Evolutionary conservation across 2,329 filamentous ascomycete species (phyloP).

Genomic region (Scedosporium dehoogii): DNA sequence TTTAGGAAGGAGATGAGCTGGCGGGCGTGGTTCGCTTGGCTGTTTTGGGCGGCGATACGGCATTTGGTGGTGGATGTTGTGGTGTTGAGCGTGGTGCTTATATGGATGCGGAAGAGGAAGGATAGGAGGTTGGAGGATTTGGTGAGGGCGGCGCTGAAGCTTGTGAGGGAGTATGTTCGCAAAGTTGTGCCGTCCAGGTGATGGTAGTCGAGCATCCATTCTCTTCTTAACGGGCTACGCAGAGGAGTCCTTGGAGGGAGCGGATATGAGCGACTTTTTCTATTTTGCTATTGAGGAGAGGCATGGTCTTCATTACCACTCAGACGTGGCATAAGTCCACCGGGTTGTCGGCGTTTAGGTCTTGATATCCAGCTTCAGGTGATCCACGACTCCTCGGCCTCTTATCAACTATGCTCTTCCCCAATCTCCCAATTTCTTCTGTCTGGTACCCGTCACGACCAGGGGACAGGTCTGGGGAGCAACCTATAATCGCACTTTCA

Average conservation of each 20-base stretch:
- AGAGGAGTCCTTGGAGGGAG: neutral
- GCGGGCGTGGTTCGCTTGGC: slow-evolving; percentile 61
- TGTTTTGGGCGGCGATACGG: slow-evolving; percentile 59
- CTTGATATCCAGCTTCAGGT: neutral
- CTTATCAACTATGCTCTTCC: neutral
- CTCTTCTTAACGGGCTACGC: too few species aligned
- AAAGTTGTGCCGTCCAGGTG: slow-evolving; percentile 49
- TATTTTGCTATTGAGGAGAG: neutral
- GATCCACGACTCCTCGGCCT: neutral
- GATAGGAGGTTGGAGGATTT: slow-evolving; percentile 65
- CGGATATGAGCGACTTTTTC: neutral
- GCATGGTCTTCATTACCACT: neutral
- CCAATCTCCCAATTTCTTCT: too few species aligned
- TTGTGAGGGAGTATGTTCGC: slow-evolving; percentile 48
- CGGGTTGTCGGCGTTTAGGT: neutral
- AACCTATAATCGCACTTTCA: too few species aligned
- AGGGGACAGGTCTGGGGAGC: too few species aligned
- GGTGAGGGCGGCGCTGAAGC: slow-evolving; percentile 52
- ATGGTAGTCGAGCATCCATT: neutral
- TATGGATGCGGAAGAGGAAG: slow-evolving; percentile 64
- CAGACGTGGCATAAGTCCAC: neutral
- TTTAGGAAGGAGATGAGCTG: slow-evolving; percentile 54
- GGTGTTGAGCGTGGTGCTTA: slow-evolving; percentile 52
- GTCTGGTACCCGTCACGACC: too few species aligned
- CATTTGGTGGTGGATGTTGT: slow-evolving; percentile 66